A percentile compares a stretch with the other conserved stretches of the same genome.
phyloP scores from a whole-genome alignment of 371 early-diverging fungal species.

The Mucor sp. region DNA sequence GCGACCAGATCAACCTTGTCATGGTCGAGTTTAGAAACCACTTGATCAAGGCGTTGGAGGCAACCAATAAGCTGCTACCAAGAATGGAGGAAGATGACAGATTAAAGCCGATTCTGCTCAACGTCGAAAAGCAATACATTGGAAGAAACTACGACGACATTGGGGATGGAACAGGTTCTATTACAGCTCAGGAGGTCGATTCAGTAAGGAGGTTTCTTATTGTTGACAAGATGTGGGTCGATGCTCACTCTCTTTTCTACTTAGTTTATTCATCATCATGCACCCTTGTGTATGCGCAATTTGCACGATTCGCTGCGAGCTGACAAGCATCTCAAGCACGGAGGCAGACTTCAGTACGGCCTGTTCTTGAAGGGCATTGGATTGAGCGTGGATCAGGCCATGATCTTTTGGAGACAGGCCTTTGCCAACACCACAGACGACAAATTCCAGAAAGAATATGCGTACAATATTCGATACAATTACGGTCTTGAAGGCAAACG shows the following conservation, averaged over 20 bases:
- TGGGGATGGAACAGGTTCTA: constrained; percentile 47
- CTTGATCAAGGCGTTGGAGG: constrained; percentile 33
- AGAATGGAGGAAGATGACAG: constrained; percentile 95
- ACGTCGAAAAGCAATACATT: constrained; percentile 84
- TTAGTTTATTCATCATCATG: constrained; percentile 64
- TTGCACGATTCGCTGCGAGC: constrained; percentile 70
- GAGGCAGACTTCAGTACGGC: constrained; percentile 90
- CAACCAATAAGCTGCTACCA: constrained; percentile 73
- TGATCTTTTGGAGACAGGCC: constrained; percentile 87
- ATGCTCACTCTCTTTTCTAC: neutral
- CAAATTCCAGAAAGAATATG: constrained; percentile 90
- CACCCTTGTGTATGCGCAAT: constrained; percentile 93
- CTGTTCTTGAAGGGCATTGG: constrained; percentile 97
- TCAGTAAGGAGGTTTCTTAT: constrained; percentile 32
- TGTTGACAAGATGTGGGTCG: neutral
- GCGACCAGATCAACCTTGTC: constrained; percentile 74
- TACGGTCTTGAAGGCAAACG: constrained; percentile 99
- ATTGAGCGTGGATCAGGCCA: constrained; percentile 87
- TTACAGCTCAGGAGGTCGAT: constrained; percentile 70
- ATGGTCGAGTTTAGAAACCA: constrained; percentile 74
- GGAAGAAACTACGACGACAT: constrained; percentile 57
- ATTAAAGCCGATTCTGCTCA: constrained; percentile 82
- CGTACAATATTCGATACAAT: constrained; percentile 97
- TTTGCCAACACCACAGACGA: constrained; percentile 83
- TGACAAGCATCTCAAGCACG: constrained; percentile 85